Conservation (phyloP, 768 basidiomycete species). For the Russula abietina region DNA sequence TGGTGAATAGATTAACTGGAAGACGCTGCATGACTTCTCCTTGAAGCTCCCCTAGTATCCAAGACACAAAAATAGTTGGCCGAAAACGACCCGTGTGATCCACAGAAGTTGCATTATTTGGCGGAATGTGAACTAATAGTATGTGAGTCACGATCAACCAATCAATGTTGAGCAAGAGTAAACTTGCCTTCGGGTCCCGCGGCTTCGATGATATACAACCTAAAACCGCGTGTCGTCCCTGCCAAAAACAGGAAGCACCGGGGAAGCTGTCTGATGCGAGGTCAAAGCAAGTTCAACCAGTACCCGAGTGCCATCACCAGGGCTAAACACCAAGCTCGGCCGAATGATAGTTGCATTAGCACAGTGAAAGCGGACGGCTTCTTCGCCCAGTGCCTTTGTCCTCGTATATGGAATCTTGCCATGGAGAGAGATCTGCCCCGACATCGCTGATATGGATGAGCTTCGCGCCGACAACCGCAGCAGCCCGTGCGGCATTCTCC, state of each 20-base stretch:
- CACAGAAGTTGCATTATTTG: slow-evolving; percentile 62
- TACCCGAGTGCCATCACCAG: slow-evolving; percentile 46
- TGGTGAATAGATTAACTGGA: slow-evolving; percentile 58
- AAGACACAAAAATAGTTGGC: slow-evolving; percentile 60
- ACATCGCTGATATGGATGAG: slow-evolving; percentile 67
- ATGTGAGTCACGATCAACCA: slow-evolving; percentile 1
- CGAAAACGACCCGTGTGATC: slow-evolving; percentile 46
- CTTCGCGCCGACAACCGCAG: slow-evolving; percentile 48
- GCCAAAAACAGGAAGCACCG: slow-evolving; percentile 63
- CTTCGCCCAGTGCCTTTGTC: slow-evolving; percentile 61
- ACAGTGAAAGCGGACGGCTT: slow-evolving; percentile 41
- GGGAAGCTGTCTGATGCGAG: slow-evolving; percentile 45
- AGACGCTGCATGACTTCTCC: slow-evolving; percentile 57
- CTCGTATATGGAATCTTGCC: slow-evolving; percentile 55
- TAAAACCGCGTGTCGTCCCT: slow-evolving; percentile 64
- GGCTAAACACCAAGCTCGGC: slow-evolving; percentile 74
- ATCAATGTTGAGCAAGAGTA: slow-evolving; percentile 29
- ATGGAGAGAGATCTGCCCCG: slow-evolving; percentile 55
- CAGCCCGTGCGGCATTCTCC: slow-evolving; percentile 54
- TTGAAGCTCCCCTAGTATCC: slow-evolving; percentile 56
- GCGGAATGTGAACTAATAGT: slow-evolving; percentile 56
- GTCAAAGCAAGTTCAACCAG: neutral
- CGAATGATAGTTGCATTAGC: slow-evolving; percentile 56
- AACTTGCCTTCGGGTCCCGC: slow-evolving; percentile 46
- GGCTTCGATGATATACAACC: slow-evolving; percentile 53